phyloP scores from a whole-genome alignment of 179 eudicot genomes.

The Camellia oleifera region DNA sequence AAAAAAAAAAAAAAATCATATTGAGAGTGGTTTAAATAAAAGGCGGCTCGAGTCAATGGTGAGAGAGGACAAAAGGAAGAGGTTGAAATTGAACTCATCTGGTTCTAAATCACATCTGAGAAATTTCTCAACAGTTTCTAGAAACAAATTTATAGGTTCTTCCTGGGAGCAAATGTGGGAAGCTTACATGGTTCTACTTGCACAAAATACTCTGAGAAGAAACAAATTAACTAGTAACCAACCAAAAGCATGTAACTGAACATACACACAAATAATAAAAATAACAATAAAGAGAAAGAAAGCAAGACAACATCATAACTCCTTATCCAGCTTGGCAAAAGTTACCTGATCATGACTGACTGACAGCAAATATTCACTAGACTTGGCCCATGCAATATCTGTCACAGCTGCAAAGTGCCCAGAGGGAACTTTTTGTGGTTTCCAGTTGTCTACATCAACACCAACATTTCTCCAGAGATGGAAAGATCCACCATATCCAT shows the following conservation, averaged over 20 bases:
- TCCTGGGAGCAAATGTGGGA: neutral
- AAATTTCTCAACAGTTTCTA: neutral
- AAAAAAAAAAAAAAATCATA: neutral
- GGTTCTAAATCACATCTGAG: neutral
- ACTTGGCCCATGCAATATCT: slow-evolving; percentile 85
- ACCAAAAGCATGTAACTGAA: slow-evolving; percentile 7
- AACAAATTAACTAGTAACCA: neutral
- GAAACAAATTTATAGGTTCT: neutral
- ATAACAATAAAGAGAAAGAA: neutral
- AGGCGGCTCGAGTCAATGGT: neutral
- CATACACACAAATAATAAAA: neutral
- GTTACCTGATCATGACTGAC: slow-evolving; percentile 94
- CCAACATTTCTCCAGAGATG: slow-evolving; percentile 93
- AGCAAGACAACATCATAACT: neutral
- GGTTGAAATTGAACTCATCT: neutral
- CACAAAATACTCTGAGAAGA: neutral
- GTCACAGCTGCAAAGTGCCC: slow-evolving; percentile 84
- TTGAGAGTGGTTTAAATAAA: neutral
- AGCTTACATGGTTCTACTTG: neutral
- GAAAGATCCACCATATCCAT: slow-evolving; percentile 98
- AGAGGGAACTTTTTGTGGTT: slow-evolving; percentile 93
- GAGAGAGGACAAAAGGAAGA: neutral
- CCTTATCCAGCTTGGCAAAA: neutral
- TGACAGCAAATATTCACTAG: slow-evolving; percentile 76
- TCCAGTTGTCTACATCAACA: slow-evolving; percentile 66